Evolutionary conservation across 352 stramenopile genomes (phyloP).

Genomic region (Globisporangium echinulatum): DNA sequence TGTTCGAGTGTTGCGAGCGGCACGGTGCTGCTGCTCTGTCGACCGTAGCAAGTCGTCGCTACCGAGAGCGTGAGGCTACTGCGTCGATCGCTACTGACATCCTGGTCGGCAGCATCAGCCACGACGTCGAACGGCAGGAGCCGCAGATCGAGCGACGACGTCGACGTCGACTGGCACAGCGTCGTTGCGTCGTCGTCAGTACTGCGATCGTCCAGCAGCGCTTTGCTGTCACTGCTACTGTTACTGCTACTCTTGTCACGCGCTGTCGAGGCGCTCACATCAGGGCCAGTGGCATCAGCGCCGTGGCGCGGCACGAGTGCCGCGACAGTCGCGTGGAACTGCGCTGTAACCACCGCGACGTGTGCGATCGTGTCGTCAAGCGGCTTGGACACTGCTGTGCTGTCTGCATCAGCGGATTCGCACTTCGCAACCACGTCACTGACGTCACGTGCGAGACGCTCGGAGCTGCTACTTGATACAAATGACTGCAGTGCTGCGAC

Average conservation of each 20-base stretch:
- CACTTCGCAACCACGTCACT: not conserved
- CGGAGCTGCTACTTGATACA: not conserved
- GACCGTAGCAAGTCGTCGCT: too few relatives aligned
- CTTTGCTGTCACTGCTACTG: not conserved
- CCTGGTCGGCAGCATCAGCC: conserved; percentile 2
- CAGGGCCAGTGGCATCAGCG: not conserved
- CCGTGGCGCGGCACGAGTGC: too few relatives aligned
- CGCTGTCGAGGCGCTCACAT: not conserved
- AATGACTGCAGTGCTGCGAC: not conserved
- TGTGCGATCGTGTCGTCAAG: conserved; percentile 9
- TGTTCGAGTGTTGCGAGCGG: too few relatives aligned
- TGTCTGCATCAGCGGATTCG: not conserved
- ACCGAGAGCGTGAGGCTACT: not conserved
- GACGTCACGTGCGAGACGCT: not conserved
- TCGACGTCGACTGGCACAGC: conserved; percentile 12
- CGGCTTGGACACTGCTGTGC: not conserved
- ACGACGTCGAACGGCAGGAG: conserved; percentile 10
- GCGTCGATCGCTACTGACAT: not conserved
- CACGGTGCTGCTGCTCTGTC: not conserved
- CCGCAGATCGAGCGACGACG: conserved; percentile 13
- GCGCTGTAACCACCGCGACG: conserved; percentile 1
- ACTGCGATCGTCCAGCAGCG: not conserved
- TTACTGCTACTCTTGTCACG: not conserved
- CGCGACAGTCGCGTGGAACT: conserved; percentile 8
- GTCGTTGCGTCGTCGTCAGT: not conserved